Base-by-base conservation (phyloP, 1,284 basidiomycete genomes). In the Cutaneotrichosporon cyanovorans region DNA sequence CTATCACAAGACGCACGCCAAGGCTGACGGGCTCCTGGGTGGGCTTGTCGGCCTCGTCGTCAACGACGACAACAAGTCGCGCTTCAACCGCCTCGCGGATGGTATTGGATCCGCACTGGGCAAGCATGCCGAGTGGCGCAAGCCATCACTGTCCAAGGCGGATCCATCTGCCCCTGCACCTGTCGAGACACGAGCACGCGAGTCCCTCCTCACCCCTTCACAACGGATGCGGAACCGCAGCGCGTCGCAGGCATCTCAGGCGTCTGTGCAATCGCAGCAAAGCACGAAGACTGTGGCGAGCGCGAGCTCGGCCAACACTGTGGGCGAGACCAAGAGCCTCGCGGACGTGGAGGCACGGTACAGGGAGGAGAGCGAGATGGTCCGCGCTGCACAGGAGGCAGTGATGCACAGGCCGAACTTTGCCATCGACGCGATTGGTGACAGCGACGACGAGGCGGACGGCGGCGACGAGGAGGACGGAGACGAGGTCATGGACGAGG, bases 71-170 rank as follows among this genome's bases (percentile, higher is more conserved):
- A 71, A 65, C 58, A 67, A 66, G 52, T 63, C 62, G 34, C 58
- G 63, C 14, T 63, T 70, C 50, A 69, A 68, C 46, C 64, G 71
- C 7, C 77, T 95, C 57, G 90, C 87, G 10, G 92, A 96, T 68
- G 88, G 90, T 57, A 81, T 96, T 50, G 92, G 91, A 1, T 87
- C 88, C 66, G 85, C 87, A 1, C 84, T 96, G 42, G 91, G 92
- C 37, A 89, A 82, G 63, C 89, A 93, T 61, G 64, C 69, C 18
- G 70, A 72, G 58, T 72, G 70, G 70, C 63, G 70, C 35, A 70
- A 69, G 51, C 91, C 91, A 3, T 82, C 86, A 5, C 85, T 96
- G 53, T 88, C 89, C 19, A 81, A 90, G 61, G 81, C 83, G 59
- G 85, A 85, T 42, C 57, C 72, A 8, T 58, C 66, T 31, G 70